Conservation (phyloP, 106 monocot species). For the Dendrobium nobile region DNA sequence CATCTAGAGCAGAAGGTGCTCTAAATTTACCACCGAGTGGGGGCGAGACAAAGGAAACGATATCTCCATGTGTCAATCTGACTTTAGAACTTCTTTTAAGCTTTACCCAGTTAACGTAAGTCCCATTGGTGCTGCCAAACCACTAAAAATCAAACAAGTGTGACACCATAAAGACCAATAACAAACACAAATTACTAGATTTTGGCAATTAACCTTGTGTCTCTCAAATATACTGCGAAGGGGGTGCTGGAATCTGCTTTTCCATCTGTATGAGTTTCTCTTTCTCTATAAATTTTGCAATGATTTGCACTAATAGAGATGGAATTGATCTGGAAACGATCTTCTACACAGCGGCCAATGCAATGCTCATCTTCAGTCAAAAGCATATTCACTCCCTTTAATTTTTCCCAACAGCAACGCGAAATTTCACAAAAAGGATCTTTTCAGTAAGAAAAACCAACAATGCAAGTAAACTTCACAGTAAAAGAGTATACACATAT, state of each 20-base stretch:
- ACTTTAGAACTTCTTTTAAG: slow-evolving; percentile 49
- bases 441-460: neutral
- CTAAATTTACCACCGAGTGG: slow-evolving; percentile 63
- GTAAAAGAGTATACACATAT: neutral
- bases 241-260: slow-evolving; percentile 16
- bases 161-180: slow-evolving; percentile 1
- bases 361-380: slow-evolving; percentile 58
- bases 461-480: neutral
- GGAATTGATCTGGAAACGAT: slow-evolving; percentile 51
- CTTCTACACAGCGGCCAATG: slow-evolving; percentile 67
- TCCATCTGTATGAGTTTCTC: slow-evolving; percentile 19
- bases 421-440: neutral
- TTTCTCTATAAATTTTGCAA: slow-evolving; percentile 72
- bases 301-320: slow-evolving; percentile 59
- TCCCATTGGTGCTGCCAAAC: slow-evolving; percentile 87
- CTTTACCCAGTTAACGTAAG: slow-evolving; percentile 76
- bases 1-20: neutral
- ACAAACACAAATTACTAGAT: neutral
- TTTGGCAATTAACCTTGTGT: slow-evolving; percentile 53
- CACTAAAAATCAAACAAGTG: slow-evolving; percentile 13
- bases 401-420: neutral
- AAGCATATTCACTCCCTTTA: slow-evolving; percentile 84
- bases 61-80: slow-evolving; percentile 81
- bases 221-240: slow-evolving; percentile 54
- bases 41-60: slow-evolving; percentile 63